Conservation (phyloP, 2,329 filamentous ascomycete species). For the Fusarium chaquense region DNA sequence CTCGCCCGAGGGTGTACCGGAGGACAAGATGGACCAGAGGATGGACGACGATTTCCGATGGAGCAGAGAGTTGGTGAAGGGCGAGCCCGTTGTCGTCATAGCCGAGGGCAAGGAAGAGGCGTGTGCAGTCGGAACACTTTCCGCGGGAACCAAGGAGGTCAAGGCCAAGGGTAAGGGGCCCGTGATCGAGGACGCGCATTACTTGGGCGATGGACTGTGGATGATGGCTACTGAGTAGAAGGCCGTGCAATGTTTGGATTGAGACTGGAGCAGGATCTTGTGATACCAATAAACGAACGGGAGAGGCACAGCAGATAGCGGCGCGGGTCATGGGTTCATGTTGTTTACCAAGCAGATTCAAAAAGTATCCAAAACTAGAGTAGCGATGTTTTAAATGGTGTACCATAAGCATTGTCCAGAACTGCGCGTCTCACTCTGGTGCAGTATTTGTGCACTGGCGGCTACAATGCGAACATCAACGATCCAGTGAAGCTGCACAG, state of each 20-base stretch:
- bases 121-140: slow-evolving; percentile 87
- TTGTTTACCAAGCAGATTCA: not conserved
- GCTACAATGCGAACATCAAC: not conserved
- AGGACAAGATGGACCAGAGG: slow-evolving; percentile 58
- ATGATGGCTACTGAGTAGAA: slow-evolving; percentile 67
- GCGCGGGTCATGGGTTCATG: not conserved
- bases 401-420: not conserved
- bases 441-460: not conserved
- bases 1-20: slow-evolving; percentile 49
- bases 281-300: slow-evolving; percentile 40
- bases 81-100: slow-evolving; percentile 86
- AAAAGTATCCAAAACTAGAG: not conserved
- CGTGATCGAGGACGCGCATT: slow-evolving; percentile 94
- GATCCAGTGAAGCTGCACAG: not conserved
- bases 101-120: slow-evolving; percentile 95
- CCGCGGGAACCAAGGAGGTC: slow-evolving; percentile 88
- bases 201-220: slow-evolving; percentile 94
- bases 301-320: slow-evolving; percentile 4
- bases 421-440: not conserved
- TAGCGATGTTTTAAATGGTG: not conserved
- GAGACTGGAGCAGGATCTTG: slow-evolving; percentile 17
- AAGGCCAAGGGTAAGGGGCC: slow-evolving; percentile 95
- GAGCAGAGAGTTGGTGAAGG: slow-evolving; percentile 78
- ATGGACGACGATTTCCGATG: slow-evolving; percentile 65
- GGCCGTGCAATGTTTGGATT: not conserved